A percentile compares a stretch with the other conserved stretches of the same genome.
Conservation (phyloP, 257 asterid genomes). For the Solanum pinnatisectum region DNA sequence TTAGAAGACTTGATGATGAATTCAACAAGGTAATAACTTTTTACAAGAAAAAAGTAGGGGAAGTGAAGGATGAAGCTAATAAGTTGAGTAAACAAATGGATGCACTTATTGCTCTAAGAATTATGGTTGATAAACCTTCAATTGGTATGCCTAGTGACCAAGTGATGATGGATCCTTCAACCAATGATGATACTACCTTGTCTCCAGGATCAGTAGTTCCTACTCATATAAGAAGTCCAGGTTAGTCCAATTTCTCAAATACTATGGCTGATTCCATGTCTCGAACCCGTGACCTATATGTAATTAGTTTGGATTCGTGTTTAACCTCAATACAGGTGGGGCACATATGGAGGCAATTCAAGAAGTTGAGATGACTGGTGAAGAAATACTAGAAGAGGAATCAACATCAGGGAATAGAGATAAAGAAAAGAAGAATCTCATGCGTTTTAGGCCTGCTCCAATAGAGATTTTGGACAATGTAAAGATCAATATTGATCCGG, state of each 20-base stretch:
- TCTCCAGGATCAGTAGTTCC: conserved; percentile 35
- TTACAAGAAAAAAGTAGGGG: conserved; percentile 38
- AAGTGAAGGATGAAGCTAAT: conserved; percentile 41
- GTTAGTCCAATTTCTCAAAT: conserved; percentile 12
- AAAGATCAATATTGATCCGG: conserved; percentile 52
- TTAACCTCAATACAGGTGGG: conserved; percentile 12
- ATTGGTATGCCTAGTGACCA: background rate
- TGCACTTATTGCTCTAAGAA: conserved; percentile 67
- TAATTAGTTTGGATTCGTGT: background rate
- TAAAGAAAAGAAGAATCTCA: background rate
- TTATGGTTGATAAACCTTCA: conserved; percentile 41
- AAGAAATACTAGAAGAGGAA: conserved; percentile 10
- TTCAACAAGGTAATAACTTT: conserved; percentile 60
- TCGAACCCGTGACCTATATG: background rate
- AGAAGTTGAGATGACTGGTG: conserved; percentile 55
- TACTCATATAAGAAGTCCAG: conserved; percentile 26
- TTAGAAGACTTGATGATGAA: conserved; percentile 48
- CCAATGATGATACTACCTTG: background rate
- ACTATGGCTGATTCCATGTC: background rate
- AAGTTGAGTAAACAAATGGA: conserved; percentile 70
- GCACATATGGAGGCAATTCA: conserved; percentile 36
- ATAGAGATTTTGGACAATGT: conserved; percentile 53
- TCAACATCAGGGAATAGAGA: background rate
- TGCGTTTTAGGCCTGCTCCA: conserved; percentile 27
- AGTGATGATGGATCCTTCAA: background rate